A percentile compares a stretch with the other conserved stretches of the same genome.
Conservation (phyloP, 2,329 filamentous ascomycete genomes). For the Scedosporium boydii region DNA sequence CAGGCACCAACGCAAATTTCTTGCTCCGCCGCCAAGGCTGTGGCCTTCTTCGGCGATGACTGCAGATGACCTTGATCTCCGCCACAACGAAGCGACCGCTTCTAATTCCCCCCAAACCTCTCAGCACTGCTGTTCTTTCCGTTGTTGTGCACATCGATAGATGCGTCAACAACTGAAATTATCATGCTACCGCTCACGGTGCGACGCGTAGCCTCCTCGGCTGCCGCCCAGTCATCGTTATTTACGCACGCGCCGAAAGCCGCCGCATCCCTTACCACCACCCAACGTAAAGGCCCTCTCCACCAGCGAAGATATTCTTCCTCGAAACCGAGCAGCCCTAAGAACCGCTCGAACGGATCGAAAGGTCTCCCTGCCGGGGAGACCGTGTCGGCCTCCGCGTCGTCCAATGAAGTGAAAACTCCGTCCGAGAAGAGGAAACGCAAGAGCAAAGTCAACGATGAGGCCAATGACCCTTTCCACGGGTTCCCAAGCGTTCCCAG, state of each 20-base stretch:
- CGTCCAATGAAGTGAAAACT: conserved; percentile 32
- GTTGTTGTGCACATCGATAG: not conserved
- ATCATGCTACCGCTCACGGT: conserved; percentile 47
- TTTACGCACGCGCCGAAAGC: conserved; percentile 25
- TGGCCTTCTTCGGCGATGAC: conserved; percentile 5
- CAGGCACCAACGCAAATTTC: conserved; percentile 8
- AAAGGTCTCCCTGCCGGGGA: conserved; percentile 39
- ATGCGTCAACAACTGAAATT: conserved; percentile 1
- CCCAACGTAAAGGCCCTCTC: conserved; percentile 11
- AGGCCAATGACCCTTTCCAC: conserved; percentile 34
- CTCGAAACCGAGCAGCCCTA: conserved; percentile 53
- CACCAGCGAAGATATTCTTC: conserved; percentile 50
- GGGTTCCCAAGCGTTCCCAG: conserved; percentile 66
- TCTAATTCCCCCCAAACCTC: conserved; percentile 1
- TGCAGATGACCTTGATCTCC: conserved; percentile 7
- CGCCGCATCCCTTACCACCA: conserved; percentile 21
- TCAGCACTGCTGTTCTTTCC: conserved; percentile 2
- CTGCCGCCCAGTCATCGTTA: conserved; percentile 27
- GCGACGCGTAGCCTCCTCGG: conserved; percentile 41
- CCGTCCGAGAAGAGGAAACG: conserved; percentile 46
- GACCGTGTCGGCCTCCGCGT: conserved; percentile 37
- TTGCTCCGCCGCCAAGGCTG: conserved; percentile 7
- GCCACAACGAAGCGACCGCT: conserved; percentile 10
- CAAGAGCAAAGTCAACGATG: conserved; percentile 43
- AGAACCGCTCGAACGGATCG: conserved; percentile 32